Conservation (phyloP, 345 rosid genomes). For the Turritis glabra region DNA sequence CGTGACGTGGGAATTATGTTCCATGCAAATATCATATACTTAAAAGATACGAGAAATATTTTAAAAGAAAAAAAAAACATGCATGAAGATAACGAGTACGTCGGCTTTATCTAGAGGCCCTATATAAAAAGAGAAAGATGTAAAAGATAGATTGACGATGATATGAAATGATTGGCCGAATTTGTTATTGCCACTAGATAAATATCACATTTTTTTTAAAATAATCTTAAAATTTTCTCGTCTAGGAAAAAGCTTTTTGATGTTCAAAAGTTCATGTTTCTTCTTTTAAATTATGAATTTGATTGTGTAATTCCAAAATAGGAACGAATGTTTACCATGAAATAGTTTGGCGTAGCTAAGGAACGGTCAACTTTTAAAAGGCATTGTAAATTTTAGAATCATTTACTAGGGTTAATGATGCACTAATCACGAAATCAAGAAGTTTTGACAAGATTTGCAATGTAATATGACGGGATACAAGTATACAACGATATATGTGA, state of each 20-base stretch:
- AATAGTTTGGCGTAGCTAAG: not conserved
- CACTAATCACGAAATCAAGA: not conserved
- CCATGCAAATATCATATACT: conserved; percentile 24
- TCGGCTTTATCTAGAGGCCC: conserved; percentile 40
- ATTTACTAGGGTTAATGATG: not conserved
- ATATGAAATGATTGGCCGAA: conserved; percentile 32
- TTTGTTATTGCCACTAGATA: conserved; percentile 28
- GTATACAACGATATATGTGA: no score
- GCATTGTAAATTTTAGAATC: not conserved
- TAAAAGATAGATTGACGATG: conserved; percentile 30
- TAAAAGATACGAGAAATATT: not conserved
- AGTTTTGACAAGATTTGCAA: no score
- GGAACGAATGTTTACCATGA: not conserved
- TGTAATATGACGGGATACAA: no score
- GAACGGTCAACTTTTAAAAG: not conserved
- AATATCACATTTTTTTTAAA: not conserved
- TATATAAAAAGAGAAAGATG: conserved; percentile 18
- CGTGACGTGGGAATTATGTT: conserved; percentile 32
- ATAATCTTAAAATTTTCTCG: not conserved
- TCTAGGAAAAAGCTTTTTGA: not conserved
- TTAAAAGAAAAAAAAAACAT: not conserved
- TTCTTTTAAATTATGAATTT: not conserved
- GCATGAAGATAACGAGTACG: conserved; percentile 43
- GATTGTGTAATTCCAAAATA: not conserved
- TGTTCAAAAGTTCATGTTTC: not conserved